Evolutionary conservation across 805 yeast genomes (phyloP), one percentile per base, ranked within the genome.

Genomic region (Ogataea haglerorum): DNA sequence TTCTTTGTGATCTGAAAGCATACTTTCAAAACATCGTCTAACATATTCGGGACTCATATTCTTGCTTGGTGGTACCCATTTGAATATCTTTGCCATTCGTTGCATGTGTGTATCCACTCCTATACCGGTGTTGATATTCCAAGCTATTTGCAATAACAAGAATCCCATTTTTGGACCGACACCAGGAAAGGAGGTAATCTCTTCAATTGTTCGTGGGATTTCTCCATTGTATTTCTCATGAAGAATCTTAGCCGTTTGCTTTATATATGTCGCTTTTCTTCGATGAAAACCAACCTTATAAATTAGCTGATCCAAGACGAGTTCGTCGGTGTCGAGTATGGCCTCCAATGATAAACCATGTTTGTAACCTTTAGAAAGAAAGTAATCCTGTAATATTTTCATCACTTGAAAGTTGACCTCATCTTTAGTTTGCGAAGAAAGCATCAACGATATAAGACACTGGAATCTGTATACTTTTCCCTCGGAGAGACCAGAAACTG

Each of bases 131-230:
- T 72, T 80, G 43, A 81, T 67, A 30, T 70, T 67, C 96, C 96
- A 89, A 0, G 93, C 95, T 29, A 78, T 75, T 53, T 88, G 95
- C 43, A 88, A 65, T 2, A 90, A 70, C 28, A 90, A 63, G 57
- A 76, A 84, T 0, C 95, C 95, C 98, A 90, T 90, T 59, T 90
- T 90, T 7, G 96, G 96, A 0, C 98, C 98, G 3, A 90, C 95
- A 0, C 98, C 98, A 0, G 96, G 96, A 23, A 90, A 65, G 0
- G 73, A 61, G 5, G 75, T 69, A 37, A 90, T 69, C 1, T 82
- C 90, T 6, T 73, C 78, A 7, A 85, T 70, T 2, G 81, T 72
- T 43, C 72, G 62, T 0, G 98, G 98, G 3, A 91, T 72, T 49
- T 89, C 96, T 6, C 80, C 79, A 9, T 67, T 65, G 56, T 70